A percentile compares a stretch with the other conserved stretches of the same genome.
phyloP scores from a whole-genome alignment of 306 rosid genomes.

The Casuarina equisetifolia region DNA sequence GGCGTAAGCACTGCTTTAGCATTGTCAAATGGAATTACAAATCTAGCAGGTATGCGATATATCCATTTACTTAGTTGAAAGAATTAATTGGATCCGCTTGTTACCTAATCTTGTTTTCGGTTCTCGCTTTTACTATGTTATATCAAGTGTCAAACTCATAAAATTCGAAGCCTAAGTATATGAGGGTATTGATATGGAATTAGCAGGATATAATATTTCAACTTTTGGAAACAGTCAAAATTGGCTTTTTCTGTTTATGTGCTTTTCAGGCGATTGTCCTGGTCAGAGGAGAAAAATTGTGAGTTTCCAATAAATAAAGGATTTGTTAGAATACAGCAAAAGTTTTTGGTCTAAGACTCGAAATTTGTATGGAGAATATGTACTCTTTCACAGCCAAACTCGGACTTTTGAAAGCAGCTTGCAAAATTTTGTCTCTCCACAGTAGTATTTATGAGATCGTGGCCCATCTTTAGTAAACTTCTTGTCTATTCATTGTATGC shows the following conservation, averaged over 20 bases:
- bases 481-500: conserved; percentile 14
- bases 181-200: neutral
- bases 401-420: conserved; percentile 4
- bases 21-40: no score
- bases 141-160: neutral
- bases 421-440: neutral
- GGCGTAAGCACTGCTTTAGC: conserved; percentile 25
- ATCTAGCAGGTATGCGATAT: no score
- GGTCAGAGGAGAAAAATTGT: neutral
- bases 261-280: neutral
- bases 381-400: neutral
- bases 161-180: neutral
- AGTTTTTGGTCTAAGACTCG: neutral
- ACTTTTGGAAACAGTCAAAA: neutral
- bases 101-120: neutral
- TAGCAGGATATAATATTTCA: neutral
- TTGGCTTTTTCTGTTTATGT: neutral
- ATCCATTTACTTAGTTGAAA: neutral
- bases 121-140: neutral
- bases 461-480: neutral
- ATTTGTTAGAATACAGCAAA: neutral
- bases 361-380: neutral
- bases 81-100: neutral
- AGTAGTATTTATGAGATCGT: no score
- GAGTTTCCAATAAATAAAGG: neutral